Evolutionary conservation across 129 eudicot species (phyloP), one percentile per base, ranked within the genome.

Genomic region (Saussurea involucrata): DNA sequence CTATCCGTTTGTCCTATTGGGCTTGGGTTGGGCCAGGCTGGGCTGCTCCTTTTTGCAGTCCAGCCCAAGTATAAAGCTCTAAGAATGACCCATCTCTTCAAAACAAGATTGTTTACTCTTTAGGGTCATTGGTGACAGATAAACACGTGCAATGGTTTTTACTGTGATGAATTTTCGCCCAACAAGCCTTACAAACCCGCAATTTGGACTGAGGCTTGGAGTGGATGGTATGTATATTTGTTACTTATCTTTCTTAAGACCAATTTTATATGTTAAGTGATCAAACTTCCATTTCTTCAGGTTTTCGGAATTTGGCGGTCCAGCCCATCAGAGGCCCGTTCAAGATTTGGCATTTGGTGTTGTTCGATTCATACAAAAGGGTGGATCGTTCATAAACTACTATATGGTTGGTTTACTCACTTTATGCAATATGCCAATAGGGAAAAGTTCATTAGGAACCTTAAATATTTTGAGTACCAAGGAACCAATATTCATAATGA

Each of bases 171-270:
- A 0, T 95, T 95, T 80, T 63, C 92, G 22, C 96, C 99, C 13
- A 95, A 95, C 81, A 81, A 81, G 85, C 90, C 96, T 66, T 89
- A 95, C 86, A 95, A 95, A 78, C 99, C 99, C 36, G 60, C 83
- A 72, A 78, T 95, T 12, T 95, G 99, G 99, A 95, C 99, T 3
- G 99, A 95, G 83, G 92, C 97, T 71, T 95, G 99, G 99, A 95
- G 87, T 77, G 99, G 99, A 76, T 95, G 99, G 98, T 95, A 82
- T 71, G 81, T 34, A 22, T 42, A 57, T 84, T 66, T 66, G 32
- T 8, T 68, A 58, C 28, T 66, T 65, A 46, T 29, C 53, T 63
- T 58, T 68, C 44, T 27, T 24, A 27, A 27, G 12, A 8, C 28
- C 57, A 31, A 68, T 6, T 57, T 61, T 1, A 33, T 22, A 66